These are phyloP conservation scores for Xylariaceae sp. DNA, from an alignment of 2,329 filamentous ascomycete species.

Conservation along the genomic window DNA sequence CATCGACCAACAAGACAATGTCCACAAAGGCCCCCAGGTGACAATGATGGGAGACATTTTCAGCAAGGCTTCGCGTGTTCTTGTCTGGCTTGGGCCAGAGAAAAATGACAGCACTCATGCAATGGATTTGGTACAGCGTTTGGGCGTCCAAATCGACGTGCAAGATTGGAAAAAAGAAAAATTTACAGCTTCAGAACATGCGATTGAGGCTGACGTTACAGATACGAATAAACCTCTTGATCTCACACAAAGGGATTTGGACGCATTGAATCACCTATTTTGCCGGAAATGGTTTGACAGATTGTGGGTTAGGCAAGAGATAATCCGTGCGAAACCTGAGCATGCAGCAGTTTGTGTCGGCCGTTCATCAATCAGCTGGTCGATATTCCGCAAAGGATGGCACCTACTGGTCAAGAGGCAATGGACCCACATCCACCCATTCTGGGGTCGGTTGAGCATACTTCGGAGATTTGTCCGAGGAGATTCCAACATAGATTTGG, in stretches of 20 bases:
- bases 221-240: neutral
- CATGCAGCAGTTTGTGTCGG: neutral
- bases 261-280: neutral
- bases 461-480: no score
- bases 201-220: neutral
- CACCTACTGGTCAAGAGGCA: no score
- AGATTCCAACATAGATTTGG: no score
- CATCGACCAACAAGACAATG: constrained; percentile 3
- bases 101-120: neutral
- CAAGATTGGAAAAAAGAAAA: neutral
- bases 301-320: neutral
- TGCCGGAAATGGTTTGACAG: neutral
- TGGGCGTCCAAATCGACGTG: neutral
- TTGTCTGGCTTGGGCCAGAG: neutral
- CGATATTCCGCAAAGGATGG: neutral
- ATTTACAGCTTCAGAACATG: neutral
- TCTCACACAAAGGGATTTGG: neutral
- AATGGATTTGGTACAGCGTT: neutral
- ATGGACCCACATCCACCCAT: no score
- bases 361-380: neutral
- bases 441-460: no score
- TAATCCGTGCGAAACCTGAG: neutral
- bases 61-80: constrained; percentile 6
- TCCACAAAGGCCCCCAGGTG: neutral
- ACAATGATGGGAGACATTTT: constrained; percentile 8